Percentiles rank a stretch among this genome's conserved stretches.
These are phyloP conservation scores for Suhomyces wounanorum DNA, from an alignment of 1,139 yeast genomes.

Conservation along the genomic window DNA sequence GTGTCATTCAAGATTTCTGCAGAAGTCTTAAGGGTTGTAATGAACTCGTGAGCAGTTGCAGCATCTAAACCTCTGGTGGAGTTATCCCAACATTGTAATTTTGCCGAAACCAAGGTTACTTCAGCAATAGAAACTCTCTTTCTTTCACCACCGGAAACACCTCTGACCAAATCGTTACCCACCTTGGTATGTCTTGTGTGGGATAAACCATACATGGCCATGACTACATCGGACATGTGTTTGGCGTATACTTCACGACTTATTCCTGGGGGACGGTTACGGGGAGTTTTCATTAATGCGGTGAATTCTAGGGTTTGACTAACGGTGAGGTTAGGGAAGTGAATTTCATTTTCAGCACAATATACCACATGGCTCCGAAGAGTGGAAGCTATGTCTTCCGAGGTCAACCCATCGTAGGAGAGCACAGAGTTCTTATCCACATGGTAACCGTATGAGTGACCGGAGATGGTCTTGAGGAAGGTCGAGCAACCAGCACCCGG, in stretches of 20 bases:
- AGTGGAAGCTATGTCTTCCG: conserved; percentile 21
- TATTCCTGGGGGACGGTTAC: conserved; percentile 34
- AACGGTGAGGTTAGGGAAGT: conserved; percentile 29
- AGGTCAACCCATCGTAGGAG: conserved; percentile 27
- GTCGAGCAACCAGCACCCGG: conserved; percentile 90
- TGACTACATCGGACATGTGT: conserved; percentile 23
- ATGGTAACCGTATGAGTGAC: conserved; percentile 72
- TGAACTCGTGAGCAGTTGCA: conserved; percentile 29
- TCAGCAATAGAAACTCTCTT: conserved; percentile 29
- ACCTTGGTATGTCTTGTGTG: conserved; percentile 26
- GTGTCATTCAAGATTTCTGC: conserved; percentile 26
- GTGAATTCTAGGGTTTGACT: conserved; percentile 32
- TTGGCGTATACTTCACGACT: conserved; percentile 21
- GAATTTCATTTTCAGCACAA: conserved; percentile 30
- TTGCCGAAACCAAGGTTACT: conserved; percentile 22
- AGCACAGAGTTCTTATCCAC: conserved; percentile 51
- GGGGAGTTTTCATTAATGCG: conserved; percentile 29
- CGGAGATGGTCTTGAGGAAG: conserved; percentile 65
- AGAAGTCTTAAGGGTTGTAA: conserved; percentile 28
- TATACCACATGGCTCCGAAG: conserved; percentile 32
- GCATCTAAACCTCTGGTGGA: conserved; percentile 29
- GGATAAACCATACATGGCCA: conserved; percentile 25
- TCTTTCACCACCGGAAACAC: conserved; percentile 30
- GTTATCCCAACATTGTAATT: conserved; percentile 29
- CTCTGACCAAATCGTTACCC: conserved; percentile 27